Evolutionary conservation across 495 filamentous ascomycete genomes (phyloP), one percentile per base, ranked within the genome.

Genomic region (Xylaria acuta): DNA sequence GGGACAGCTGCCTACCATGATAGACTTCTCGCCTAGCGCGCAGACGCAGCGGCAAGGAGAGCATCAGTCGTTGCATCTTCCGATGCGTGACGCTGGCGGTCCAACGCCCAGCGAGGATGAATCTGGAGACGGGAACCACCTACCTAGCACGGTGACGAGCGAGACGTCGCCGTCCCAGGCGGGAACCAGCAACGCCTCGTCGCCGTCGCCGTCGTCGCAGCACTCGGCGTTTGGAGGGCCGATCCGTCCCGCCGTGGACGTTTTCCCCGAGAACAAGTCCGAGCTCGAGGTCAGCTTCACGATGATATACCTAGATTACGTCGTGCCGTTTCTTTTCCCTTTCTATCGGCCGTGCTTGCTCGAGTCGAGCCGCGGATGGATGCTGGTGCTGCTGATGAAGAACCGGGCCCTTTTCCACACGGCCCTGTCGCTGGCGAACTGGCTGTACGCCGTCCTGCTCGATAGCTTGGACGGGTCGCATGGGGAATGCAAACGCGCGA

Each of bases 261-360:
- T 59, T 0, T 71, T 71, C 36, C 59, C 69, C 11, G 69, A 56
- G 45, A 30, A 71, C 60, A 71, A n/a, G 60, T 71, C 69, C 30
- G 69, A 71, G 60, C 5, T 64, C 30, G 69, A 71, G 22, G 60
- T 71, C 2, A 71, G 7, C 59, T 63, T 66, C 30, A 75, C 83
- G 59, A 82, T 84, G 82, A 78, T 86, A 38, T 88, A 88, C 68
- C 77, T 88, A 34, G 86, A 88, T 67, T 81, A 84, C 68, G 75
- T 87, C 36, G 79, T 87, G 64, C 86, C 87, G 16, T 87, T 86
- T 65, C 77, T 87, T 9, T 87, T 86, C 70, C 87, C 87, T 38
- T 88, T 87, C 74, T 88, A 87, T 75, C 80, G 78, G 0, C 86
- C 87, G 2, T 76, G 79, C 51, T 76, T 85, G 20, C 73, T 84